Evolutionary conservation across 192 early-diverging fungal genomes (phyloP).

Genomic region (Podila horticola): DNA sequence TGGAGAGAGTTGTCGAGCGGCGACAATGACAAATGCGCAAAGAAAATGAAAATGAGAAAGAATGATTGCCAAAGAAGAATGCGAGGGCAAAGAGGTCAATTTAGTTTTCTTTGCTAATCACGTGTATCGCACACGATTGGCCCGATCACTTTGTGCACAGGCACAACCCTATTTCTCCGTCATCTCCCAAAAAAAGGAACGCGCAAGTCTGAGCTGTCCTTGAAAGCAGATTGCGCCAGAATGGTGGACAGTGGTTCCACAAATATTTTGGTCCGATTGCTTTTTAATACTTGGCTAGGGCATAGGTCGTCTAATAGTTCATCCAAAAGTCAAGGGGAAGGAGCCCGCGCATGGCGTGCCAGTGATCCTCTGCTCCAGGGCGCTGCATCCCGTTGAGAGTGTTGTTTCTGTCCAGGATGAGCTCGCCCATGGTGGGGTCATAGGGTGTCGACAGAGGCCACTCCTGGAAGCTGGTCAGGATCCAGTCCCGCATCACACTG

Average conservation of each 20-base stretch:
- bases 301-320: constrained; percentile 58
- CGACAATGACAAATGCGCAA: neutral
- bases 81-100: too few relatives aligned
- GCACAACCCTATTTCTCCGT: neutral
- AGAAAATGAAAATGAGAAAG: neutral
- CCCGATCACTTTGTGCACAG: constrained; percentile 7
- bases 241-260: too few relatives aligned
- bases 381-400: constrained; percentile 70
- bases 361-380: constrained; percentile 70
- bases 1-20: too few relatives aligned
- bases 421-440: constrained; percentile 37
- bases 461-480: constrained; percentile 59
- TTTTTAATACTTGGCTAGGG: neutral
- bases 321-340: constrained; percentile 80
- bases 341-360: constrained; percentile 77
- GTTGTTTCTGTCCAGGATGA: constrained; percentile 75
- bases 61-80: too few relatives aligned
- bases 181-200: neutral
- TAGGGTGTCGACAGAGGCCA: constrained; percentile 45
- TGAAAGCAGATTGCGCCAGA: too few relatives aligned
- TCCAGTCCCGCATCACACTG: constrained; percentile 59
- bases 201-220: neutral
- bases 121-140: constrained; percentile 18
- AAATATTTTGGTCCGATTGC: too few relatives aligned
- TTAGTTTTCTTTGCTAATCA: neutral